Base-by-base conservation (phyloP, 2,329 filamentous ascomycete genomes). In the Sporothrix mexicana region DNA sequence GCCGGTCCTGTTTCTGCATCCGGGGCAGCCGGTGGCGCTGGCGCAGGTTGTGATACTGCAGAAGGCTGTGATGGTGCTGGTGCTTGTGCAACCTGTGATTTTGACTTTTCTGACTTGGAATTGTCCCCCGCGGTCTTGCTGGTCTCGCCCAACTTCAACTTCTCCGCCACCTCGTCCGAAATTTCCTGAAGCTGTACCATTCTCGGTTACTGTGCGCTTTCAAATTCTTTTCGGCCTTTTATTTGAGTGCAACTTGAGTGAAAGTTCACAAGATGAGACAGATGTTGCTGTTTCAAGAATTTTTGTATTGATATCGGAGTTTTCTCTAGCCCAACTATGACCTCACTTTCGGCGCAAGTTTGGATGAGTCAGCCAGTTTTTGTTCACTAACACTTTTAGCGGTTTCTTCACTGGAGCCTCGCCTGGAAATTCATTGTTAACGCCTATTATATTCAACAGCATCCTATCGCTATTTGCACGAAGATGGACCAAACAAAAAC, bases 161-260 rank as follows among this genome's bases (percentile, higher is more conserved):
- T 76, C 6, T 69, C 55, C 12, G 70, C 75, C 59, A 73, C 72
- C 25, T 66, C 71, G 17, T 76, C 74, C 8, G 72, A 72, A 15
- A 77, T 73, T 20, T 77, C 74, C 55, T 76, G 61, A n/a, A 77
- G 9, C 12, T 73, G 74, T 9, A 74, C 75, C 75, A 77, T 77
- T 25, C 10, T 41, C 8, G 13, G 12, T 59, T n/a, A n/a, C n/a
- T n/a, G n/a, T n/a, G n/a, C n/a, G n/a, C n/a, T n/a, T n/a, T n/a
- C n/a, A 5, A 30, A 36, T 59, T 17, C n/a, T 36, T 15, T 41
- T 0, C 6, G 15, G 23, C 30, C 3, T 17, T 51, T 36, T 67
- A 36, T 2, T 20, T 55, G 53, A 10, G 30, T 36, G 30, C 30
- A 7, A 36, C 3, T 36, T 7, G 7, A 36, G 30, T 36, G 5